Evolutionary conservation across 2,329 filamentous ascomycete genomes (phyloP).

Genomic region (Xylaria sp.): DNA sequence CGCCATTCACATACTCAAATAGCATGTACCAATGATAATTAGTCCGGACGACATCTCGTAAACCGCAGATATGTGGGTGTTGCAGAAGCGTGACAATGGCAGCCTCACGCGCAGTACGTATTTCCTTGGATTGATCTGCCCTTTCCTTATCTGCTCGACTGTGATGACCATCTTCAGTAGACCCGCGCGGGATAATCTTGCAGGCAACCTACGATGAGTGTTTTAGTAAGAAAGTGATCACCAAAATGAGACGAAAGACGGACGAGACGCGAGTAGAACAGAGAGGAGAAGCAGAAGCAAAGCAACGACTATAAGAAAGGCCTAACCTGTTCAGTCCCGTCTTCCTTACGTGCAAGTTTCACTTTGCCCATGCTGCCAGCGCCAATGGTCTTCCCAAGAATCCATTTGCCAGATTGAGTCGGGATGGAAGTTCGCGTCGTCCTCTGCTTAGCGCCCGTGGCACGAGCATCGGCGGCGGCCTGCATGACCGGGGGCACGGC

Average conservation of each 20-base stretch:
- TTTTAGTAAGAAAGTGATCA: slow-evolving; percentile 38
- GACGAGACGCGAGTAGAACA: slow-evolving; percentile 21
- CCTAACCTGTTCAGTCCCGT: slow-evolving; percentile 88
- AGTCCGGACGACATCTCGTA: slow-evolving; percentile 94
- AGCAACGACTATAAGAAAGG: slow-evolving; percentile 23
- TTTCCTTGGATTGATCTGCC: slow-evolving; percentile 95
- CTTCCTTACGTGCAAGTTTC: slow-evolving; percentile 90
- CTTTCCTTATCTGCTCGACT: slow-evolving; percentile 80
- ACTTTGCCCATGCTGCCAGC: slow-evolving; percentile 99
- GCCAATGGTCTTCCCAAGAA: slow-evolving; percentile 94
- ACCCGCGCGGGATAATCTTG: slow-evolving; percentile 94
- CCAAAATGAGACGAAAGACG: background rate
- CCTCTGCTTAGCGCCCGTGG: slow-evolving; percentile 60
- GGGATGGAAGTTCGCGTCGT: slow-evolving; percentile 83
- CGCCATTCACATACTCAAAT: slow-evolving; percentile 98
- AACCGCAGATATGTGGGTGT: slow-evolving; percentile 94
- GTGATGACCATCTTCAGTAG: slow-evolving; percentile 83
- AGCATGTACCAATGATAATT: slow-evolving; percentile 99
- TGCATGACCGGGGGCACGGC: slow-evolving; percentile 60
- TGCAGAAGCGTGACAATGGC: slow-evolving; percentile 95
- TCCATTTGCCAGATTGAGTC: slow-evolving; percentile 91
- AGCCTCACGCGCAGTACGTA: slow-evolving; percentile 92
- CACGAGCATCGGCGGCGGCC: slow-evolving; percentile 58
- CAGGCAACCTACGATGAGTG: slow-evolving; percentile 77
- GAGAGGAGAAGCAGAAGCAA: slow-evolving; percentile 15